Evolutionary conservation across 768 basidiomycete species (phyloP).

Genomic region (Amanita rimosa): DNA sequence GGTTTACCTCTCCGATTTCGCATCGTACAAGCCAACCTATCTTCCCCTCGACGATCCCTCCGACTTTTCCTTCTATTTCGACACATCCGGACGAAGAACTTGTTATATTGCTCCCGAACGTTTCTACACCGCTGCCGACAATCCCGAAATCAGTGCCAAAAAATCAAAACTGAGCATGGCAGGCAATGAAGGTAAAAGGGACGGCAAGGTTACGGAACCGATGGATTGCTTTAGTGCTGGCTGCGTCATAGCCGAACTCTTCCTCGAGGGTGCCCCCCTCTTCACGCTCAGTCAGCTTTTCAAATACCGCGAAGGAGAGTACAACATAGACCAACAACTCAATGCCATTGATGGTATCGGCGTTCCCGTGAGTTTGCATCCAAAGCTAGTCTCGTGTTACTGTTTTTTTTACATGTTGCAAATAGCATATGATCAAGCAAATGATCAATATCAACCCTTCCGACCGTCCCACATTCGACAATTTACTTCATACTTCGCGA

Average conservation of each 20-base stretch:
- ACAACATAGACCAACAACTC: slow-evolving; percentile 62
- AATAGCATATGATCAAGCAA: slow-evolving; percentile 72
- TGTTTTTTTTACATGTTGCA: slow-evolving; percentile 19
- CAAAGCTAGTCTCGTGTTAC: slow-evolving; percentile 5
- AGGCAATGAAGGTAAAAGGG: slow-evolving; percentile 52
- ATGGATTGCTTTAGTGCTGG: slow-evolving; percentile 98
- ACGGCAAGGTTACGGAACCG: slow-evolving; percentile 80
- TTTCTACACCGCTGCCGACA: slow-evolving; percentile 69
- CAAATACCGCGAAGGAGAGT: slow-evolving; percentile 85
- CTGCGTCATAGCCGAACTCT: slow-evolving; percentile 92
- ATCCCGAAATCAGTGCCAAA: slow-evolving; percentile 59
- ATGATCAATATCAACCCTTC: slow-evolving; percentile 83
- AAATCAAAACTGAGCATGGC: slow-evolving; percentile 44
- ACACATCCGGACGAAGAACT: slow-evolving; percentile 85
- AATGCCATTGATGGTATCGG: slow-evolving; percentile 68
- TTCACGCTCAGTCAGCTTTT: slow-evolving; percentile 93
- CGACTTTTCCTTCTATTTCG: slow-evolving; percentile 97
- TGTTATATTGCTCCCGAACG: slow-evolving; percentile 97
- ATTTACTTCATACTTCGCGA: slow-evolving; percentile 60
- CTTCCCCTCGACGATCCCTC: slow-evolving; percentile 94
- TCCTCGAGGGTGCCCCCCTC: slow-evolving; percentile 85
- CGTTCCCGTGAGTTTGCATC: slow-evolving; percentile 52
- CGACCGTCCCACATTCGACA: slow-evolving; percentile 73
- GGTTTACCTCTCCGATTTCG: slow-evolving; percentile 93
- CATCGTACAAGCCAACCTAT: slow-evolving; percentile 89